Conservation (phyloP, 2,329 filamentous ascomycete species). For the Epichloe brachyelytri region DNA sequence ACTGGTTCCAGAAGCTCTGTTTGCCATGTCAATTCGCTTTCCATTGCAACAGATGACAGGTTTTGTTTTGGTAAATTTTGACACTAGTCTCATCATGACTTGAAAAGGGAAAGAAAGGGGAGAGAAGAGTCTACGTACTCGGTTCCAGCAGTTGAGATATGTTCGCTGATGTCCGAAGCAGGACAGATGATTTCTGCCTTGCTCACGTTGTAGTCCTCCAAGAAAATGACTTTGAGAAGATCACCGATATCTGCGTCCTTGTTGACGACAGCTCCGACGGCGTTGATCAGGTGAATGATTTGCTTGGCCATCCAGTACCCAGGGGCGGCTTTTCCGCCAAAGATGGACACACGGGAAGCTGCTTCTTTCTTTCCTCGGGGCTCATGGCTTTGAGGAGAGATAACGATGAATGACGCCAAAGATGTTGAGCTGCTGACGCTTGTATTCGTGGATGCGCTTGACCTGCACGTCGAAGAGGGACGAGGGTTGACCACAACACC, state of each 20-base stretch:
- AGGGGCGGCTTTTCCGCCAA: slow-evolving; percentile 93
- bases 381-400: slow-evolving; percentile 77
- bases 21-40: slow-evolving; percentile 5
- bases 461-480: slow-evolving; percentile 95
- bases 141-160: slow-evolving; percentile 95
- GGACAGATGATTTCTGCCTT: slow-evolving; percentile 96
- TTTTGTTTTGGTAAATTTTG: background rate
- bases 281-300: slow-evolving; percentile 93
- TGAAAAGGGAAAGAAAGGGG: background rate
- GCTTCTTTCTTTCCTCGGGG: slow-evolving; percentile 73
- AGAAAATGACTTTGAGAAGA: slow-evolving; percentile 89
- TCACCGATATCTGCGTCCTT: slow-evolving; percentile 86
- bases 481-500: slow-evolving; percentile 70
- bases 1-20: slow-evolving; percentile 63
- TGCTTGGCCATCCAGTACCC: slow-evolving; percentile 99
- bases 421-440: slow-evolving; percentile 97
- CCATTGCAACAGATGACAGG: background rate
- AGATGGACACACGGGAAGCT: slow-evolving; percentile 81
- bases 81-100: no score
- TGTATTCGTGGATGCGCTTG: slow-evolving; percentile 98
- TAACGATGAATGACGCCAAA: slow-evolving; percentile 96
- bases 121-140: slow-evolving; percentile 39
- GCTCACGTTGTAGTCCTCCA: slow-evolving; percentile 98
- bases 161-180: slow-evolving; percentile 91
- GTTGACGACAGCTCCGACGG: slow-evolving; percentile 81